Percentiles rank a stretch among this genome's conserved stretches.
Conservation (phyloP, 1,139 yeast genomes). For the Spathaspora sp. region DNA sequence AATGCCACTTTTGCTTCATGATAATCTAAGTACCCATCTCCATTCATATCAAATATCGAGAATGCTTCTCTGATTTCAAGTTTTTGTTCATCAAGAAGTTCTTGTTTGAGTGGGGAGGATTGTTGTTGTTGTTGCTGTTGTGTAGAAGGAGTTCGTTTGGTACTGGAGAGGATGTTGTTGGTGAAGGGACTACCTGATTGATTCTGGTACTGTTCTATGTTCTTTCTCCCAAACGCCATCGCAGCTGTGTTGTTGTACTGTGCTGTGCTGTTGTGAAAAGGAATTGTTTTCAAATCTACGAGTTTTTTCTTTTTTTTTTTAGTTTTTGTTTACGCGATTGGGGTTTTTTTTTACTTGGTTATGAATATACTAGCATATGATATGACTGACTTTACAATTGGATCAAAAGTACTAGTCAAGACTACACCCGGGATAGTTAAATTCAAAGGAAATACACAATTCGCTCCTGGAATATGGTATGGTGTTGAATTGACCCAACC, state of each 20-base stretch:
- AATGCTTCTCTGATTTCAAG: conserved; percentile 95
- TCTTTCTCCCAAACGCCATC: conserved; percentile 2
- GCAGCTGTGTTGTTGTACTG: conserved; percentile 4
- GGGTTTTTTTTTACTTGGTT: no score
- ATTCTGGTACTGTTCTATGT: neutral
- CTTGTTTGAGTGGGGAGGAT: conserved; percentile 49
- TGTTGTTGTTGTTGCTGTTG: neutral
- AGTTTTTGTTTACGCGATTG: neutral
- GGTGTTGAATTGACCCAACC: conserved; percentile 71
- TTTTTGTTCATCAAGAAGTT: conserved; percentile 83
- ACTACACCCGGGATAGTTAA: conserved; percentile 46
- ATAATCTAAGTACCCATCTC: conserved; percentile 85
- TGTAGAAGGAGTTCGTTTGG: neutral
- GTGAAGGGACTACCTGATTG: neutral
- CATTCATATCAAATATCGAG: conserved; percentile 86
- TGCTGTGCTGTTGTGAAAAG: neutral
- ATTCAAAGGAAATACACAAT: conserved; percentile 53
- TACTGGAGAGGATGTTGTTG: neutral
- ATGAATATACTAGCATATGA: no score
- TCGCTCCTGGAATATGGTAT: conserved; percentile 71
- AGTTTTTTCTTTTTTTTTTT: conserved; percentile 6
- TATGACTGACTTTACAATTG: conserved; percentile 22
- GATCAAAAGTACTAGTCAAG: conserved; percentile 42
- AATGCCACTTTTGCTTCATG: conserved; percentile 93
- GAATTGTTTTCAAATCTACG: neutral